Evolutionary conservation across 441 rosid genomes (phyloP).

Genomic region (Populus tomentosa): DNA sequence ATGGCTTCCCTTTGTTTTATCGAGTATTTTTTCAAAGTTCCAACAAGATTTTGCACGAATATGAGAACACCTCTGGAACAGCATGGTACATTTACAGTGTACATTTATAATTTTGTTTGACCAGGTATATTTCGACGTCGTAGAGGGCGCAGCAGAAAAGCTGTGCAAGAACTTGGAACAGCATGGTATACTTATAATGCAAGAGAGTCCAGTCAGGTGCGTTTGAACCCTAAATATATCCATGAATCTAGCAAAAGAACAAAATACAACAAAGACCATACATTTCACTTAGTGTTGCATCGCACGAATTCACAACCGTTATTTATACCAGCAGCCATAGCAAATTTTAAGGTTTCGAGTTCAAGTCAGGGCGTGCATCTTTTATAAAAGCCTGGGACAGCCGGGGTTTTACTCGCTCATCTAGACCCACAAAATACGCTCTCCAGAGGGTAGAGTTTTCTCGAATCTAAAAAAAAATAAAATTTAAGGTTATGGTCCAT

Average conservation of each 20-base stretch:
- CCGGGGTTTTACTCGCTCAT: no score
- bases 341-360: no score
- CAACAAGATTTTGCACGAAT: background rate
- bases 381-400: no score
- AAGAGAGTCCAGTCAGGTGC: slow-evolving; percentile 55
- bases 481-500: background rate
- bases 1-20: background rate
- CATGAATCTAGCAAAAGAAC: background rate
- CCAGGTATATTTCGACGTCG: slow-evolving; percentile 61
- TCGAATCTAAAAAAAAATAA: no score
- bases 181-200: slow-evolving; percentile 63
- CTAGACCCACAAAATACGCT: no score
- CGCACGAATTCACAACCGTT: no score
- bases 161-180: slow-evolving; percentile 63
- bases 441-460: accelerated
- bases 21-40: background rate
- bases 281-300: background rate
- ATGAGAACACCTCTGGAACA: background rate
- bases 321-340: background rate
- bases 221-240: slow-evolving; percentile 10
- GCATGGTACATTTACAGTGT: no score
- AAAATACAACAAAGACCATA: background rate
- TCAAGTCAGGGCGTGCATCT: no score
- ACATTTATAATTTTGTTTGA: slow-evolving; percentile 1
- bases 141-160: slow-evolving; percentile 43